These are phyloP conservation scores for Leccinum boreale DNA, from an alignment of 768 basidiomycete species.

Conservation along the genomic window DNA sequence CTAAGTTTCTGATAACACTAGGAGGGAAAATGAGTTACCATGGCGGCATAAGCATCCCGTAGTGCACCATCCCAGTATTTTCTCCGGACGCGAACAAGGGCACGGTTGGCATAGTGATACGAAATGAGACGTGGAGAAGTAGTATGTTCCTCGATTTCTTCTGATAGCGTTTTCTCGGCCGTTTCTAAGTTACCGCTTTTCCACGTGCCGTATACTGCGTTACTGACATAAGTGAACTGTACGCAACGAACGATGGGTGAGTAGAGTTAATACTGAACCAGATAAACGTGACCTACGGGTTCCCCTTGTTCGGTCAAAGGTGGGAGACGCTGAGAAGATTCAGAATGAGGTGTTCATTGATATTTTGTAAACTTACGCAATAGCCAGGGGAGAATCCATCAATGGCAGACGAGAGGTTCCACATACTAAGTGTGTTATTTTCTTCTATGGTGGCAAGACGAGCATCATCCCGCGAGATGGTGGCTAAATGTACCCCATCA, in stretches of 20 bases:
- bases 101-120: slow-evolving; percentile 12
- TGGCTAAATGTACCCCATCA: too few species aligned
- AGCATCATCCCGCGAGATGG: too few species aligned
- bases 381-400: too few species aligned
- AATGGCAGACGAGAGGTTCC: too few species aligned
- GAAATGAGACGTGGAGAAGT: neutral
- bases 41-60: neutral
- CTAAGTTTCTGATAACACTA: neutral
- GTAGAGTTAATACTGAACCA: neutral
- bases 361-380: too few species aligned
- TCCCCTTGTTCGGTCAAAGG: neutral
- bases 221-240: slow-evolving; percentile 13
- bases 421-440: too few species aligned
- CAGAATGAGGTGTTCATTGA: too few species aligned
- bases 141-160: slow-evolving; percentile 7
- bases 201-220: slow-evolving; percentile 3
- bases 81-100: slow-evolving; percentile 11
- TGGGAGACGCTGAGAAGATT: slow-evolving; percentile 9
- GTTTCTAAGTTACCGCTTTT: slow-evolving; percentile 1
- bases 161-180: slow-evolving; percentile 4
- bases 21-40: neutral
- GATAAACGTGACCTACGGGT: slow-evolving; percentile 3
- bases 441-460: too few species aligned
- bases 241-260: neutral
- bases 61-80: slow-evolving; percentile 2